Percentiles rank a stretch among this genome's conserved stretches.
phyloP scores from a whole-genome alignment of 83 land plant species.

The Picea mariana region DNA sequence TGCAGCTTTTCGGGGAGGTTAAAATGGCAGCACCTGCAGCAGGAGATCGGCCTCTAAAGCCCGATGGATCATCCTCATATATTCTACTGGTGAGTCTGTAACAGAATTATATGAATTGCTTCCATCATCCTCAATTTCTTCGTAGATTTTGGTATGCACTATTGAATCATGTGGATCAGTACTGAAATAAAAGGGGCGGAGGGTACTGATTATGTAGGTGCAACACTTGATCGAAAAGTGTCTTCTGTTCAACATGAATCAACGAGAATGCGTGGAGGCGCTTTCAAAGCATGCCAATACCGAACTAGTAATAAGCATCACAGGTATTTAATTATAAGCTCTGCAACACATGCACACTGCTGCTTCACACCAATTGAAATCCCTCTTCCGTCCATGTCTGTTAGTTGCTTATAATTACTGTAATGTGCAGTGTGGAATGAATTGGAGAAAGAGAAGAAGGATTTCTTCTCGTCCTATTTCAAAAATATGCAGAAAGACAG shows the following conservation, averaged over 20 bases:
- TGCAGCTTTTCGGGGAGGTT: too few relatives aligned
- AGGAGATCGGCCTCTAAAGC: too few relatives aligned
- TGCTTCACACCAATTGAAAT: too few relatives aligned
- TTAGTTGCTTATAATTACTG: too few relatives aligned
- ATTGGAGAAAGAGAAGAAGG: slow-evolving; percentile 62
- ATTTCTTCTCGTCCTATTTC: slow-evolving; percentile 30
- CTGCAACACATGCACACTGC: too few relatives aligned
- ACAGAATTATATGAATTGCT: background rate
- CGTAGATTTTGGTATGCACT: background rate
- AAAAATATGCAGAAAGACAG: too few relatives aligned
- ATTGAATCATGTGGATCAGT: background rate
- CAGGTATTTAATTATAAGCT: too few relatives aligned
- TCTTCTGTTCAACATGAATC: slow-evolving; percentile 48
- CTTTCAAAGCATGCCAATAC: slow-evolving; percentile 57
- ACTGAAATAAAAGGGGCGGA: too few relatives aligned
- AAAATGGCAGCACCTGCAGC: background rate
- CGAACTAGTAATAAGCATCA: slow-evolving; percentile 22
- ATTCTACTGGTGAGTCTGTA: background rate
- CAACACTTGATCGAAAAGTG: slow-evolving; percentile 53
- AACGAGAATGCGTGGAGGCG: slow-evolving; percentile 59
- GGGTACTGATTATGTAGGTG: background rate
- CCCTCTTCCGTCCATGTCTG: too few relatives aligned
- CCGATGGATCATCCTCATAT: background rate
- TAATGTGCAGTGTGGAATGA: slow-evolving; percentile 26
- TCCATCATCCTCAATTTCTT: background rate